Conservation (phyloP, 177 flowering plant genomes). For the Vitis hybrid region DNA sequence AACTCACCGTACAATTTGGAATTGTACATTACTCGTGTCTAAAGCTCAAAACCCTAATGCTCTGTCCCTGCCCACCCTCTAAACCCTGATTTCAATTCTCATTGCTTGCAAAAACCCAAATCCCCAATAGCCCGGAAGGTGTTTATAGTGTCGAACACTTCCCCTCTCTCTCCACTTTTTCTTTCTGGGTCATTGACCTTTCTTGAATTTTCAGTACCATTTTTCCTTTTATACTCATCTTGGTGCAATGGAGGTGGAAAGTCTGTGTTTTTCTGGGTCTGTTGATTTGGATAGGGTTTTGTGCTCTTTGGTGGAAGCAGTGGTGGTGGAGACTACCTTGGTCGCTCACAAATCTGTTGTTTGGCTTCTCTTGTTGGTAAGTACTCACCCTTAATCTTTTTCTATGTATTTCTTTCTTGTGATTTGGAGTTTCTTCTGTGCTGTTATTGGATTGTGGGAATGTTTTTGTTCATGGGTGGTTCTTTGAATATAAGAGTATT, state of each 20-base stretch:
- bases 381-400: neutral
- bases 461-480: neutral
- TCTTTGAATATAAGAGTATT: neutral
- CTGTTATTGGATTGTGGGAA: neutral
- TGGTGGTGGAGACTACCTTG: slow-evolving; percentile 5
- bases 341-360: slow-evolving; percentile 10
- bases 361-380: slow-evolving; percentile 12
- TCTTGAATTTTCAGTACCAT: too few species aligned
- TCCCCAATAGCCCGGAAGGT: too few species aligned
- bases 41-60: too few species aligned
- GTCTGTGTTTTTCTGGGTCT: neutral
- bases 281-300: neutral
- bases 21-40: too few species aligned
- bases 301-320: neutral
- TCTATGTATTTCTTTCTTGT: neutral
- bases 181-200: too few species aligned
- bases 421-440: neutral
- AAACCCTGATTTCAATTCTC: too few species aligned
- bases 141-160: too few species aligned
- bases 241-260: slow-evolving; percentile 10
- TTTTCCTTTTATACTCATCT: neutral
- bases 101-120: too few species aligned
- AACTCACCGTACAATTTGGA: too few species aligned
- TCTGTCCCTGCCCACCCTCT: too few species aligned
- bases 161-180: too few species aligned